phyloP scores from a whole-genome alignment of 495 filamentous ascomycete species.

The Penicillium cataractarum region DNA sequence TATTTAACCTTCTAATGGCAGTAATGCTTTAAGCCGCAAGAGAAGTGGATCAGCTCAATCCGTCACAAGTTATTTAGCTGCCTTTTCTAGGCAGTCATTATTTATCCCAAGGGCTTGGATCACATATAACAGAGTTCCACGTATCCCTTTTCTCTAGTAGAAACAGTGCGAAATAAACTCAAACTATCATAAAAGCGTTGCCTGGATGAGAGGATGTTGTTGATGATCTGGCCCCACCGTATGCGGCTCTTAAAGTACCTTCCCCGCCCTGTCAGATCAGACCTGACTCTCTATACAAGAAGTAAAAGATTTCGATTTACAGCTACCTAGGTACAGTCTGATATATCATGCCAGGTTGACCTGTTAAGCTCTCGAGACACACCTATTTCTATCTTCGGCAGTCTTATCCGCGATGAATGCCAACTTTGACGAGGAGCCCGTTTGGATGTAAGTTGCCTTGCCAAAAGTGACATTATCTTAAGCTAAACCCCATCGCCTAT shows the following conservation, averaged over 20 bases:
- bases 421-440: background rate
- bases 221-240: background rate
- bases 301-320: background rate
- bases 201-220: background rate
- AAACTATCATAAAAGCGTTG: background rate
- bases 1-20: background rate
- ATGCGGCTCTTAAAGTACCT: background rate
- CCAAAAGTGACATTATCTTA: background rate
- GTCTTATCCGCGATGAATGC: background rate
- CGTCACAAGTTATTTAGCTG: background rate
- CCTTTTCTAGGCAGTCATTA: background rate
- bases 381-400: background rate
- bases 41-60: background rate
- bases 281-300: background rate
- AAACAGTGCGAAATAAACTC: background rate
- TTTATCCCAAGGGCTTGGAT: background rate
- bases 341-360: background rate
- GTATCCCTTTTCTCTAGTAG: background rate
- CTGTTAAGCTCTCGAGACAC: background rate
- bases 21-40: too few relatives aligned
- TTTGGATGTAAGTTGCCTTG: background rate
- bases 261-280: background rate
- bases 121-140: background rate
- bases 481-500: background rate
- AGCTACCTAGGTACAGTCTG: background rate